Conservation (phyloP, 2,329 filamentous ascomycete species). For the Cucurbitaria berberidis region DNA sequence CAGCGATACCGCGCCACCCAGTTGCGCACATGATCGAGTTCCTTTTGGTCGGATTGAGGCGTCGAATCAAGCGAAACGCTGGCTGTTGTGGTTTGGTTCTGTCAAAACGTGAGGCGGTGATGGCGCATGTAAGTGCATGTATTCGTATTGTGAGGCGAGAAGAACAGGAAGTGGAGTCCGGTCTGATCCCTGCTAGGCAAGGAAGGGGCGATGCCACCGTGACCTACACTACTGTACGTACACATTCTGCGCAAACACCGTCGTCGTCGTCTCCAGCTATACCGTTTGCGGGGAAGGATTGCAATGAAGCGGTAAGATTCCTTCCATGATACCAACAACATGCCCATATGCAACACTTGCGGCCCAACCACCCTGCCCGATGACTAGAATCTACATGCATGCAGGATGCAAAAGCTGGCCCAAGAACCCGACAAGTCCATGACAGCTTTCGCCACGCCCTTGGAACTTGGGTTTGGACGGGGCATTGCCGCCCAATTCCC, state of each 20-base stretch:
- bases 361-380: slow-evolving; percentile 30
- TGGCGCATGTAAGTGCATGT: slow-evolving; percentile 4
- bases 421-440: slow-evolving; percentile 24
- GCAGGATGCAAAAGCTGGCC: slow-evolving; percentile 4
- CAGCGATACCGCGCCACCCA: slow-evolving; percentile 5
- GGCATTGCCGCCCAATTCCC: slow-evolving; percentile 31
- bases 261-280: slow-evolving; percentile 3
- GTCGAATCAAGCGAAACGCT: neutral
- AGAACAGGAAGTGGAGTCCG: slow-evolving; percentile 8
- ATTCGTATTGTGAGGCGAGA: slow-evolving; percentile 21
- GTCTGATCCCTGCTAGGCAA: slow-evolving; percentile 10
- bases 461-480: slow-evolving; percentile 19
- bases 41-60: slow-evolving; percentile 5
- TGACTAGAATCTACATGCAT: slow-evolving; percentile 10
- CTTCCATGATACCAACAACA: slow-evolving; percentile 27
- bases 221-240: slow-evolving; percentile 15
- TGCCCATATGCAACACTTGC: slow-evolving; percentile 28
- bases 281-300: slow-evolving; percentile 4
- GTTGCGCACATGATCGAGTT: slow-evolving; percentile 8
- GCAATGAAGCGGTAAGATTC: slow-evolving; percentile 20
- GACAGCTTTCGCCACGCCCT: slow-evolving; percentile 28
- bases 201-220: slow-evolving; percentile 7
- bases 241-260: slow-evolving; percentile 1
- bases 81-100: slow-evolving; percentile 2
- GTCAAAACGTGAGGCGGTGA: slow-evolving; percentile 21